Evolutionary conservation across 257 asterid genomes (phyloP), one percentile per base, ranked within the genome.

Genomic region (Mentha longifolia): DNA sequence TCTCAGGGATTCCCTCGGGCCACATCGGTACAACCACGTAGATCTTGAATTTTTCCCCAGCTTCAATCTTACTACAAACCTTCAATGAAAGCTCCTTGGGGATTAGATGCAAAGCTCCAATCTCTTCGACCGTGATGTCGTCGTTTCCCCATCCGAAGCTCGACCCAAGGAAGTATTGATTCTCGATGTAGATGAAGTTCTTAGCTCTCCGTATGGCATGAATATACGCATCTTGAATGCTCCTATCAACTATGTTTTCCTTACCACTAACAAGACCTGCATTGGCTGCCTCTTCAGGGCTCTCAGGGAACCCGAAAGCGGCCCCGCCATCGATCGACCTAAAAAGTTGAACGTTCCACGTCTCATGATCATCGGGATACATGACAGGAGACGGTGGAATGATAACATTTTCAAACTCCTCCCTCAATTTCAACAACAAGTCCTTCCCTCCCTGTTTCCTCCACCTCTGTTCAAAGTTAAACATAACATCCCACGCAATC

Each of bases 241-340:
- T 88, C 56, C 95, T 74, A 71, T 92, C 96, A 7, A 92, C 85
- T 46, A 88, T 86, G 54, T 89, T 92, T 43, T 92, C 88, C 72
- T 89, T 92, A 9, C 98, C 98, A 49, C 95, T 89, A 17, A 92
- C 87, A 25, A 92, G 89, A 45, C 96, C 98, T 0, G 95, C 78
- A 31, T 68, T 82, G 19, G 89, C 93, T 0, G 98, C 96, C 46
- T 83, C 95, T 57, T 92, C 96, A 0, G 96, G 95, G 3, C 80
- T 73, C 41, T 89, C 96, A 0, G 98, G 96, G 81, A 92, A 89
- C 20, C 94, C 98, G 61, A 89, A 92, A 5, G 94, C 98, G 5
- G 98, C 95, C 60, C 95, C 96, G n/a, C 95, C 98, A 64, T 92
- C 98, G 2, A 89, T 92, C 3, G 98, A 92, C 42, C 97, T 69